Conservation (phyloP, 192 early-diverging fungal species). For the Umbelopsis sp. region DNA sequence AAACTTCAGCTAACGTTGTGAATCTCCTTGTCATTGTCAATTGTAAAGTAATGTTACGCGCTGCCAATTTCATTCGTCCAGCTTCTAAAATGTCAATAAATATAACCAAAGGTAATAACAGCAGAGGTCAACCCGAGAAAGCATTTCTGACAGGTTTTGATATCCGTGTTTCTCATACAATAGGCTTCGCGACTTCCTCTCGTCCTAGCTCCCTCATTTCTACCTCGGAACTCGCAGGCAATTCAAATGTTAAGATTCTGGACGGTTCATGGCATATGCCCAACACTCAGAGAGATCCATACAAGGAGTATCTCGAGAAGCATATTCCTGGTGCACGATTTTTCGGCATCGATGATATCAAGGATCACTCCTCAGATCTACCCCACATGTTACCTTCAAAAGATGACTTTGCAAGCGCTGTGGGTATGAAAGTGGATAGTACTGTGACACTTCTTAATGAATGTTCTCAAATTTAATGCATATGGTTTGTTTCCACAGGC, state of each 20-base stretch:
- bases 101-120: neutral
- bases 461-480: neutral
- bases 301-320: constrained; percentile 67
- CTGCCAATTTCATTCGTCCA: constrained; percentile 1
- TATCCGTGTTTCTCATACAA: neutral
- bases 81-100: neutral
- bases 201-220: constrained; percentile 20
- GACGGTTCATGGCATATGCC: constrained; percentile 96
- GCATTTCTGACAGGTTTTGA: neutral
- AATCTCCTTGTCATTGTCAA: neutral
- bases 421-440: constrained; percentile 49
- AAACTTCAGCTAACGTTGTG: constrained; percentile 1
- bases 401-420: constrained; percentile 69
- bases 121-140: neutral
- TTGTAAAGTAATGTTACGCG: constrained; percentile 13
- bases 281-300: constrained; percentile 61
- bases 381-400: constrained; percentile 93
- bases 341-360: constrained; percentile 89
- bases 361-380: constrained; percentile 67
- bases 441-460: too few relatives aligned
- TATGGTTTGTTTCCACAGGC: constrained; percentile 36
- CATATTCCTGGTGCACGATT: constrained; percentile 73
- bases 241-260: constrained; percentile 64
- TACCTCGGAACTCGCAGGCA: constrained; percentile 14
- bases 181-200: neutral